A percentile compares a stretch with the other conserved stretches of the same genome.
These are phyloP conservation scores for Trichoderma sp. DNA, from an alignment of 2,329 filamentous ascomycete genomes.

Conservation along the genomic window DNA sequence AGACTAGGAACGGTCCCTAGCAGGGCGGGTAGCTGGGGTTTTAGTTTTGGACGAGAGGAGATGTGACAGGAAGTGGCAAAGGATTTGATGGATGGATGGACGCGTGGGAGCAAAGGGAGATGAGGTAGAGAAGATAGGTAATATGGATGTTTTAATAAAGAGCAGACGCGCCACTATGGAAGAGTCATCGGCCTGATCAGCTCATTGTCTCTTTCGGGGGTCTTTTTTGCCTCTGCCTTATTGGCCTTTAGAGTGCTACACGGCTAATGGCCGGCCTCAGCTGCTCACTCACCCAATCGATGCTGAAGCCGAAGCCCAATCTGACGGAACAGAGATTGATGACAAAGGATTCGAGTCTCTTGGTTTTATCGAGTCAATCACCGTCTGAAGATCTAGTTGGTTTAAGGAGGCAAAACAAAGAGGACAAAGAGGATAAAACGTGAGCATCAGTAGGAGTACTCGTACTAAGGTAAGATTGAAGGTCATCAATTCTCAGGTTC, in stretches of 20 bases:
- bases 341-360: background rate
- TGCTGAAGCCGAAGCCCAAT: background rate
- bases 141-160: background rate
- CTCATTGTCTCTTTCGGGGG: background rate
- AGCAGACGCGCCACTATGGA: background rate
- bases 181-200: background rate
- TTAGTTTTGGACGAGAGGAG: background rate
- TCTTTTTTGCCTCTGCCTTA: background rate
- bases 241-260: background rate
- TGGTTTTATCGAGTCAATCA: background rate
- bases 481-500: background rate
- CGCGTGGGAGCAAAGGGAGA: background rate
- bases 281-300: background rate
- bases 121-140: background rate
- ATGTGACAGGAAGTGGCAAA: background rate
- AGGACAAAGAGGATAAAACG: background rate
- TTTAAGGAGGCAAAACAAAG: background rate
- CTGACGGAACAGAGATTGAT: background rate
- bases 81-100: background rate
- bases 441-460: background rate
- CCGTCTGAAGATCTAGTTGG: background rate
- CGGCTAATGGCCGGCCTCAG: constrained; percentile 12
- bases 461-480: background rate
- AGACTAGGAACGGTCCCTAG: background rate
- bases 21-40: background rate